These are phyloP conservation scores for Aspergillus olivimuriae DNA, from an alignment of 495 filamentous ascomycete species.

Conservation along the genomic window DNA sequence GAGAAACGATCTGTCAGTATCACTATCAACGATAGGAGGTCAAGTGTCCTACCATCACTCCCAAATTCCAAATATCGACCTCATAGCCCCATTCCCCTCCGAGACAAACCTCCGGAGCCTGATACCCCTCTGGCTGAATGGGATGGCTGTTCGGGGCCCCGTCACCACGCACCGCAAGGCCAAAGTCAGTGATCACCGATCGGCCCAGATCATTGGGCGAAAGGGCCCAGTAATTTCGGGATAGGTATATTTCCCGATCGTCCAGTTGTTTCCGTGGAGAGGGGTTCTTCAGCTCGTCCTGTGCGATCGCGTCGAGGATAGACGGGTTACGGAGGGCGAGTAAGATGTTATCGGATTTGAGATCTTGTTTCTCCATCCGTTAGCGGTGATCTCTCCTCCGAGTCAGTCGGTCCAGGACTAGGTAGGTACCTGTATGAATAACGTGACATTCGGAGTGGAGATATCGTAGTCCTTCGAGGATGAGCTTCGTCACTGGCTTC, in stretches of 20 bases:
- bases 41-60: no score
- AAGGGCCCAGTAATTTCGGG: conserved; percentile 22
- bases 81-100: conserved; percentile 29
- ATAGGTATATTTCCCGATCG: conserved; percentile 28
- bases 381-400: conserved; percentile 11
- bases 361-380: conserved; percentile 22
- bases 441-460: conserved; percentile 32
- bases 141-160: conserved; percentile 16
- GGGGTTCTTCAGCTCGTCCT: conserved; percentile 23
- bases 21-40: no score
- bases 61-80: conserved; percentile 38
- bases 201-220: conserved; percentile 8
- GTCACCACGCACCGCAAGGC: conserved; percentile 25
- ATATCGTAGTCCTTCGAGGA: conserved; percentile 34
- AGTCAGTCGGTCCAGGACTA: neutral
- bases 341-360: conserved; percentile 40
- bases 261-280: conserved; percentile 24
- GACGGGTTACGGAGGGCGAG: conserved; percentile 28
- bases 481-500: conserved; percentile 20
- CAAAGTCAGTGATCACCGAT: conserved; percentile 35
- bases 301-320: conserved; percentile 23
- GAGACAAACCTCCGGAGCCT: conserved; percentile 34
- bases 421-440: conserved; percentile 33
- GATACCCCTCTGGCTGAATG: conserved; percentile 31
- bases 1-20: no score